Base-by-base conservation (phyloP, 164 flowering plant species). In the Tetrastigma voinierianum region DNA sequence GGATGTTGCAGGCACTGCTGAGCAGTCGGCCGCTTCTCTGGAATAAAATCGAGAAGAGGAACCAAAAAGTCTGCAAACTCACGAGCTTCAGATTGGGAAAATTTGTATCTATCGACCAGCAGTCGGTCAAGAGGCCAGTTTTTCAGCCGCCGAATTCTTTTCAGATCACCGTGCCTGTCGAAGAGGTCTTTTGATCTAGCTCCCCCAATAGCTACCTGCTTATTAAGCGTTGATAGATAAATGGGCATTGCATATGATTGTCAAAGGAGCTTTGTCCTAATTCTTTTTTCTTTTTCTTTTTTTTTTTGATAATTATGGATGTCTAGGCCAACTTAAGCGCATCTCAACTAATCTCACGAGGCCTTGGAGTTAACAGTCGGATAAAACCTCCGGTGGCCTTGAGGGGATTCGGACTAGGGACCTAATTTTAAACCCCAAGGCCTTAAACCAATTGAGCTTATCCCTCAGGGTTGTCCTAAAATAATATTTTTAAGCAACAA, bases 1-100 rank as follows among this genome's bases (percentile, higher is more conserved):
- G 90, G 89, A 67, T 91, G 93, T 54, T 91, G 86, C 64, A 91
- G 78, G 75, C 91, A 87, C 65, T 91, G 88, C 70, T 86, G 83
- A 19, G 97, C 97, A 40, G 96, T 88, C 40, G 96, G 98, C 62
- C 98, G 80, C 75, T 88, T 94, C 80, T 91, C 98, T 44, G 98
- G 96, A 10, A 83, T 88, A 82, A 90, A 94, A 81, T 94, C 88
- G 43, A 94, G 82, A 71, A 94, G 73, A 23, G 97, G 97, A 64
- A 70, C 49, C 20, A 94, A 75, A 76, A 94, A 94, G 57, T 81
- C 91, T 0, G 95, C 75, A 65, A 94, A 86, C 62, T 87, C 95
- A 23, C 70, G 76, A 43, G 98, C 98, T 76, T 90, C 93, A 13
- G 74, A 48, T 13, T 82, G 85, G 4, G 86, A 65, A 67, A 94